Percentiles rank a stretch among this genome's conserved stretches.
These are phyloP conservation scores for Aspergillus flavus DNA, from an alignment of 2,329 filamentous ascomycete genomes.

Conservation along the genomic window DNA sequence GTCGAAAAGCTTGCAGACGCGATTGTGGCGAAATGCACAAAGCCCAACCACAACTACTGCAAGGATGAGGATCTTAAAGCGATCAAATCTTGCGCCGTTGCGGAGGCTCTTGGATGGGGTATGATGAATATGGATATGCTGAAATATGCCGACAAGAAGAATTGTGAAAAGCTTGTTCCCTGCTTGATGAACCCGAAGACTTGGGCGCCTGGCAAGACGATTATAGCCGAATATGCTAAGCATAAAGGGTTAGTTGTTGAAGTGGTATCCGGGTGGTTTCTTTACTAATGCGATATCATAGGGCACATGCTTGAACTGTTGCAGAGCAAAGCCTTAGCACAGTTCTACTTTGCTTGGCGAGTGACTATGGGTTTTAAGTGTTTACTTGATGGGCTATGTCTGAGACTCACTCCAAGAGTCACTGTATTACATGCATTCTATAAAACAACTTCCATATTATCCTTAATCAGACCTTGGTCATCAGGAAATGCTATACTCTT, in stretches of 20 bases:
- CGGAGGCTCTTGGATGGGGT: neutral
- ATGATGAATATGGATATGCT: neutral
- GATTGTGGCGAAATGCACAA: neutral
- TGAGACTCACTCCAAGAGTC: no score
- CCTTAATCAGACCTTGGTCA: rapidly evolving
- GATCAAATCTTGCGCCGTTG: neutral
- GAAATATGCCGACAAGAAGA: neutral
- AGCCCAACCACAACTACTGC: neutral
- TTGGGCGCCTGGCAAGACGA: neutral
- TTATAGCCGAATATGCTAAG: neutral
- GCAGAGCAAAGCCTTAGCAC: neutral
- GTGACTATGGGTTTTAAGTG: neutral
- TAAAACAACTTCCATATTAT: no score
- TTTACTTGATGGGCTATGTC: neutral
- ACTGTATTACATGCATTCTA: no score
- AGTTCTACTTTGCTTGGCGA: neutral
- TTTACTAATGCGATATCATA: neutral
- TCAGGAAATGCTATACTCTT: no score
- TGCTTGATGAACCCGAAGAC: neutral
- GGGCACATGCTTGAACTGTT: neutral
- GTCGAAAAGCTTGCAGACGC: neutral
- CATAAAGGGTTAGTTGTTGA: neutral
- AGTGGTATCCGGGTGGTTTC: neutral
- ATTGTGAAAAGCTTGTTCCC: neutral
- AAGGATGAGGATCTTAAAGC: neutral